Percentiles rank a stretch among this genome's conserved stretches.
These are phyloP conservation scores for Botrytis galanthina DNA, from an alignment of 2,329 filamentous ascomycete genomes.

Conservation along the genomic window DNA sequence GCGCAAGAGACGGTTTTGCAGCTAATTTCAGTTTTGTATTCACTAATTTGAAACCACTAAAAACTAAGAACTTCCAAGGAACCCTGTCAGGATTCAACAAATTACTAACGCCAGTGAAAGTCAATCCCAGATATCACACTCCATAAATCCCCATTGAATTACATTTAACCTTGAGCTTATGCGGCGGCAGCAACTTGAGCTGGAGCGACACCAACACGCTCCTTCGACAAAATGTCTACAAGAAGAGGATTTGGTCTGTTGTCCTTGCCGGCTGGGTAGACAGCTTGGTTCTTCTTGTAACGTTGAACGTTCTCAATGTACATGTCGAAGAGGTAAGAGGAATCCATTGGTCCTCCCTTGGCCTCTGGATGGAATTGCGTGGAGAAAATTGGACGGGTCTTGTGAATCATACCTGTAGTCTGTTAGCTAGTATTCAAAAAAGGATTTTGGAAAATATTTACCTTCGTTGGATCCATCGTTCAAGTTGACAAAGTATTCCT, in stretches of 20 bases:
- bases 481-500: constrained; percentile 97
- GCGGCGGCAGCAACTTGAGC: constrained; percentile 32
- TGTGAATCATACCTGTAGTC: constrained; percentile 76
- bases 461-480: constrained; percentile 97
- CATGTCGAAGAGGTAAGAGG: constrained; percentile 92
- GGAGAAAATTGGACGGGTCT: constrained; percentile 92
- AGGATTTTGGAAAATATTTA: constrained; percentile 34
- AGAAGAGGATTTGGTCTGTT: constrained; percentile 84
- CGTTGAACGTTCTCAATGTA: constrained; percentile 86
- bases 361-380: constrained; percentile 99
- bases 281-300: constrained; percentile 80
- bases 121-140: constrained; percentile 3
- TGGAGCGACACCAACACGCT: constrained; percentile 77
- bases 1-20: neutral
- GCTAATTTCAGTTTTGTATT: neutral
- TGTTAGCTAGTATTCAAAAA: constrained; percentile 25
- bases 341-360: constrained; percentile 95
- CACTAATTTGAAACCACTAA: neutral
- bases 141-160: neutral
- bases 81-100: neutral
- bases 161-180: neutral
- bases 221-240: constrained; percentile 87
- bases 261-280: constrained; percentile 70
- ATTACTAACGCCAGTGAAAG: neutral
- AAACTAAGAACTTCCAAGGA: neutral